Conservation (phyloP, 768 basidiomycete species). For the Macrolepiota dolichaula region DNA sequence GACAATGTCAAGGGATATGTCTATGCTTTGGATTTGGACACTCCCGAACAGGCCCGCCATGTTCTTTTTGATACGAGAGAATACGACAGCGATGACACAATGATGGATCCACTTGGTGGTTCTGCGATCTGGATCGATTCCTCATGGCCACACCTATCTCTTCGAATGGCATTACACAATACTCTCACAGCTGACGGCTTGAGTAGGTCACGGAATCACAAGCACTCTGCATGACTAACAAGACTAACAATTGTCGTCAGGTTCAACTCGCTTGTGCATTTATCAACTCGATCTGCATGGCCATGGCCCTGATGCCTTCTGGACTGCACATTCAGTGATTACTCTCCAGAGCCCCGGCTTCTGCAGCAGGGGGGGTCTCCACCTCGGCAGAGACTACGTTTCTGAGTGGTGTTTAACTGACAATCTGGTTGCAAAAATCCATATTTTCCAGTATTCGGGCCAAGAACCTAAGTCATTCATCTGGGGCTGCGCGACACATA, state of each 20-base stretch:
- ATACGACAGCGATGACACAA: neutral
- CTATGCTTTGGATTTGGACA: too few relatives aligned
- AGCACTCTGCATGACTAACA: too few relatives aligned
- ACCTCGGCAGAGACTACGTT: too few relatives aligned
- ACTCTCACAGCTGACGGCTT: neutral
- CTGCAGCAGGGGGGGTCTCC: too few relatives aligned
- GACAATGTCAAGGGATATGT: too few relatives aligned
- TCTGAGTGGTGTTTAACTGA: too few relatives aligned
- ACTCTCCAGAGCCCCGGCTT: neutral
- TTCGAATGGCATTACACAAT: neutral
- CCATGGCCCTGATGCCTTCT: too few relatives aligned
- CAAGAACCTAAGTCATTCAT: neutral
- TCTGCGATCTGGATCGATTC: neutral
- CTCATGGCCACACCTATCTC: neutral
- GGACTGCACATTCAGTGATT: neutral
- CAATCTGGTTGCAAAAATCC: too few relatives aligned
- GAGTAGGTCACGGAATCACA: neutral
- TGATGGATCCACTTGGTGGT: neutral
- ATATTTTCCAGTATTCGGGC: too few relatives aligned
- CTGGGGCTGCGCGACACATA: neutral
- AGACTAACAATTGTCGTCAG: too few relatives aligned
- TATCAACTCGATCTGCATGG: neutral
- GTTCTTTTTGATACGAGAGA: neutral
- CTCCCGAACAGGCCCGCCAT: too few relatives aligned
- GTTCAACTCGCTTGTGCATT: neutral